Base-by-base conservation (phyloP, 2,329 filamentous ascomycete species). In the Ophiostoma montium region DNA sequence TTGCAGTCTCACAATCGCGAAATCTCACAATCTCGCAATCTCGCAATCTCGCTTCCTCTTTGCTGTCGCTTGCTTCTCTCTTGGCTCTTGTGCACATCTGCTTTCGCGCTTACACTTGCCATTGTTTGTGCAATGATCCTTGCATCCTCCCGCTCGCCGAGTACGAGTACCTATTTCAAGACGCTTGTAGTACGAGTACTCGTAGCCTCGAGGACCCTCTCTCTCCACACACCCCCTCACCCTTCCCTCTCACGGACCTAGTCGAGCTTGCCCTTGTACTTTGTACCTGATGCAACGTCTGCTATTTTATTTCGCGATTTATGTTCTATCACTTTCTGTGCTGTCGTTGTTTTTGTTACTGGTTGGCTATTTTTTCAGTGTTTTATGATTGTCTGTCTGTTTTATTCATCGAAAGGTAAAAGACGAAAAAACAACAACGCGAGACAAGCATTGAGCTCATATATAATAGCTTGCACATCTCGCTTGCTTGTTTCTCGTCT, bases 391-490 rank as follows among this genome's bases (percentile, higher is more conserved):
- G 19, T 6, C 10, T 23, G 12, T 42, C 5, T 42, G 15, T 30
- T 42, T 38, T 11, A 12, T 42, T 9, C 23, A 35, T 45, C 18
- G 30, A 6, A n/a, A 31, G 23, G 33, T 33, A 35, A 45, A 47
- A 46, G 21, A 44, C 19, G 35, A 39, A 39, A 45, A 41, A 36
- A 23, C 27, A 48, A 18, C 32, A 32, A 35, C 23, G 45, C 36
- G 46, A 42, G 18, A 23, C 30, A 47, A 42, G 33, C 35, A 50
- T 23, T 23, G 27, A 44, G 11, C 16, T 39, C 33, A 51, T 48
- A 44, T 50, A 45, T 51, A 45, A 35, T 32, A 46, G 46, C 41
- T 45, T 39, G 35, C 35, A 38, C 31, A 19, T 41, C 38, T 41
- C 38, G 38, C 27, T 13, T 41, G 38, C 4, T 41, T 18, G 15